Evolutionary conservation across 2,329 filamentous ascomycete species (phyloP), one percentile per base, ranked within the genome.

Genomic region (Fusarium chaquense): DNA sequence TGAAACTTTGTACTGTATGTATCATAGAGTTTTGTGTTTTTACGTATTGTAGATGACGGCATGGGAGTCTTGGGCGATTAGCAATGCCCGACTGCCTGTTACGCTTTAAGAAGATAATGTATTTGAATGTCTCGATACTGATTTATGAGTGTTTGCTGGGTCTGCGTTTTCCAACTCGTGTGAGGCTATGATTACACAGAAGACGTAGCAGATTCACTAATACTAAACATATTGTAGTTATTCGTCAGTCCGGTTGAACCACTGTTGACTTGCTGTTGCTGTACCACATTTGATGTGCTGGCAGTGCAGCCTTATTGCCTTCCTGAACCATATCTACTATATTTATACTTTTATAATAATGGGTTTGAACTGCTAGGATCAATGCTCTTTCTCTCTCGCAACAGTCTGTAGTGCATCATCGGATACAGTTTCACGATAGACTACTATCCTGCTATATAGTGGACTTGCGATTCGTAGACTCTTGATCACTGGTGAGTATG

Each of bases 1-100:
- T 20, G 40, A 40, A 51, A 26, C 22, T 51, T 62, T 66, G 46
- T 57, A 62, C 18, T 55, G 47, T 69, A 69, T 55, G 47, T 69
- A 69, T 47, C 22, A 66, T 55, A 46, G 51, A 56, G 13, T 52
- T 13, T 45, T 64, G 38, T 41, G 22, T n/a, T 58, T 64, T 41
- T 41, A 64, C 51, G 35, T 65, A 30, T 61, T 60, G 52, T 47
- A 52, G 43, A 59, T 41, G 52, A 65, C 33, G 50, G 44, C 28
- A 54, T 55, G 41, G 54, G 50, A 53, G 53, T 65, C 38, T 32
- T 35, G 64, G 38, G 41, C n/a, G 43, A 36, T 12, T 45, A 49
- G 30, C 24, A 43, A 50, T 44, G 36, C 46, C 35, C 35, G 18
- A 53, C 43, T 52, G 16, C 18, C 22, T 58, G 22, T 53, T 35